phyloP scores from a whole-genome alignment of 2,329 filamentous ascomycete genomes.

The Zelopaecilomyces penicillatus region DNA sequence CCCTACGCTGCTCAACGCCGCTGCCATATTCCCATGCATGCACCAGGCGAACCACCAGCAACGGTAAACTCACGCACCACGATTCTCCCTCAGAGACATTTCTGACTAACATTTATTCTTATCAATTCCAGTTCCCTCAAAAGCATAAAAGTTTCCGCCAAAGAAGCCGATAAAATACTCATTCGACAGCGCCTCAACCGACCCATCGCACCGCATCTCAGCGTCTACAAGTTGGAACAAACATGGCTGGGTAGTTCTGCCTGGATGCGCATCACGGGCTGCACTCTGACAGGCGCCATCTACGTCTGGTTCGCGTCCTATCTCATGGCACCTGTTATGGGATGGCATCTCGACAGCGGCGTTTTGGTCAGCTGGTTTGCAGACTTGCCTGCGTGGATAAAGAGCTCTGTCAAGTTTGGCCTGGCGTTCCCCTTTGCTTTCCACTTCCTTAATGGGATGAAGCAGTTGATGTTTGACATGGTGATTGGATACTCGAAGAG shows the following conservation, averaged over 20 bases:
- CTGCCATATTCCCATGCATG: too few relatives aligned
- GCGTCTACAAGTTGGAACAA: constrained; percentile 76
- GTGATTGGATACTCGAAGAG: not conserved
- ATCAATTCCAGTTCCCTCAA: too few relatives aligned
- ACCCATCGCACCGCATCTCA: constrained; percentile 73
- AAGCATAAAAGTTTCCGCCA: too few relatives aligned
- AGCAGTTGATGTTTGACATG: constrained; percentile 42
- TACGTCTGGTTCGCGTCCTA: constrained; percentile 76
- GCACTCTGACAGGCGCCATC: constrained; percentile 57
- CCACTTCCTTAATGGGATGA: constrained; percentile 44
- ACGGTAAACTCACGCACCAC: too few relatives aligned
- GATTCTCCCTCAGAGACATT: too few relatives aligned
- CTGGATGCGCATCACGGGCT: constrained; percentile 73
- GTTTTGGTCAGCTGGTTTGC: too few relatives aligned
- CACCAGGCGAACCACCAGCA: too few relatives aligned
- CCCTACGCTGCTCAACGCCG: too few relatives aligned
- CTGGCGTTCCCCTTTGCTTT: constrained; percentile 49
- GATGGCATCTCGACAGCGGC: constrained; percentile 47
- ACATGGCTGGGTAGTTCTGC: constrained; percentile 66
- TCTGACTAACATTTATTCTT: too few relatives aligned
- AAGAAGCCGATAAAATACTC: constrained; percentile 46
- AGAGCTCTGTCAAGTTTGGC: too few relatives aligned
- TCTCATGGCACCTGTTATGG: constrained; percentile 66
- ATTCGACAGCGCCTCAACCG: constrained; percentile 69
- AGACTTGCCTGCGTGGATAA: too few relatives aligned